Base-by-base conservation (phyloP, 257 asterid species). In the Nicotiana otophora region DNA sequence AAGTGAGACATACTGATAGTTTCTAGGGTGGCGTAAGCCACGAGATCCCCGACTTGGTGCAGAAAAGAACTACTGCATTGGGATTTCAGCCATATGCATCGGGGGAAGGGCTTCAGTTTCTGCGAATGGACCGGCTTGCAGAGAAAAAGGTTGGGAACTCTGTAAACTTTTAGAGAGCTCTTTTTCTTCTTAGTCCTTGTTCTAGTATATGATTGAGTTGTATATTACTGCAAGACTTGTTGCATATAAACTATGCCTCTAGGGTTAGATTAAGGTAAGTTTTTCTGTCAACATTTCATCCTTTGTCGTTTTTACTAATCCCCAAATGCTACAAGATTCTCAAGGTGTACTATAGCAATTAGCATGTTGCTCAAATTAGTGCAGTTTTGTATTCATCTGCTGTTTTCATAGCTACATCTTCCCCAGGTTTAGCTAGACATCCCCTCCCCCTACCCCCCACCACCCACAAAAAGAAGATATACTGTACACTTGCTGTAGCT, bases 1-100 rank as follows among this genome's bases (percentile, higher is more conserved):
- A 42, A 60, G 69, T 42, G 77, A 23, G 26, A 51, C 63, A 75
- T 75, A 30, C 80, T 75, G 80, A 26, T 60, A 75, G 80, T 8
- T 51, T 26, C 4, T 75, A 48, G 42, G 63, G 42, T 75, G 26
- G 80, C 10, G 28, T 51, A 51, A 75, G 46, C 80, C 58, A 72
- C 51, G n/a, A 51, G 5, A 51, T 48, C 9, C 62, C 42, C n/a
- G 15, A 74, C 62, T 70, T 48, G 1, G 6, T 74, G 80, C 62
- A 23, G 42, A 74, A 48, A 74, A 54, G 39, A 74, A 23, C 10
- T 3, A 48, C 62, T 1, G 2, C 34, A 12, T 42, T 26, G 80
- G 34, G 26, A 75, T 75, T 15, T 75, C 63, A 51, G 63, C 63
- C 39, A 48, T 26, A 74, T 1, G 15, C 62, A 48, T 74, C 0